These are phyloP conservation scores for Cairneyella variabilis DNA, from an alignment of 495 filamentous ascomycete genomes.

Conservation along the genomic window DNA sequence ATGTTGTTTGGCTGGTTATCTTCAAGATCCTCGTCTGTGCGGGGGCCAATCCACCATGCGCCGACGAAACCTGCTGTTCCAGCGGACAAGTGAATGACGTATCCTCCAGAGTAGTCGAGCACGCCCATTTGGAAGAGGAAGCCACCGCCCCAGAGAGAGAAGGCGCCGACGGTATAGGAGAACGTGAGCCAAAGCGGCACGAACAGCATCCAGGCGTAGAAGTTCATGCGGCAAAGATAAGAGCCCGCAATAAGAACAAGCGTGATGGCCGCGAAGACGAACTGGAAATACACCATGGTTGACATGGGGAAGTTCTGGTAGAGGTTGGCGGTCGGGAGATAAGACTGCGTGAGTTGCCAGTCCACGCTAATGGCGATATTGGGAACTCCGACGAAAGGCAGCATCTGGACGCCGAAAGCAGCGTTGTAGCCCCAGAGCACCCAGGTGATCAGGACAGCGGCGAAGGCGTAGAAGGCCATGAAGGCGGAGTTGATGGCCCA, in stretches of 20 bases:
- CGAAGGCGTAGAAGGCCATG: slow-evolving; percentile 57
- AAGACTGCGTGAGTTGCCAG: slow-evolving; percentile 40
- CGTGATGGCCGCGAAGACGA: slow-evolving; percentile 57
- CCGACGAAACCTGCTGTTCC: slow-evolving; percentile 53
- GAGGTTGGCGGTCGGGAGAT: slow-evolving; percentile 39
- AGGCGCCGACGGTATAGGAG: slow-evolving; percentile 41
- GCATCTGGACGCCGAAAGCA: slow-evolving; percentile 46
- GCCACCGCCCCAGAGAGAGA: slow-evolving; percentile 53
- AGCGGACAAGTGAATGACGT: slow-evolving; percentile 55
- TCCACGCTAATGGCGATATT: slow-evolving; percentile 45
- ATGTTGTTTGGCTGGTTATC: slow-evolving; percentile 51
- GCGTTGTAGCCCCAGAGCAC: slow-evolving; percentile 54
- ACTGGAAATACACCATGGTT: slow-evolving; percentile 60
- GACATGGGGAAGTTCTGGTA: slow-evolving; percentile 41
- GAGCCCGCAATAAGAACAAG: slow-evolving; percentile 49
- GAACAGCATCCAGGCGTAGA: slow-evolving; percentile 54
- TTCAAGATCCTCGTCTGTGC: slow-evolving; percentile 45
- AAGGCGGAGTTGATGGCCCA: slow-evolving; percentile 55
- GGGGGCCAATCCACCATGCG: slow-evolving; percentile 50
- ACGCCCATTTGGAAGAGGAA: slow-evolving; percentile 48
- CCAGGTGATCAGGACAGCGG: slow-evolving; percentile 50
- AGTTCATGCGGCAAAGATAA: slow-evolving; percentile 49
- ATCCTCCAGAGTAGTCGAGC: slow-evolving; percentile 56
- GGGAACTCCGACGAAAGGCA: slow-evolving; percentile 49
- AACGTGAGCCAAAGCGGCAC: slow-evolving; percentile 55